These are phyloP conservation scores for Chalaropsis thielavioides DNA, from an alignment of 2,329 filamentous ascomycete species.

Conservation along the genomic window DNA sequence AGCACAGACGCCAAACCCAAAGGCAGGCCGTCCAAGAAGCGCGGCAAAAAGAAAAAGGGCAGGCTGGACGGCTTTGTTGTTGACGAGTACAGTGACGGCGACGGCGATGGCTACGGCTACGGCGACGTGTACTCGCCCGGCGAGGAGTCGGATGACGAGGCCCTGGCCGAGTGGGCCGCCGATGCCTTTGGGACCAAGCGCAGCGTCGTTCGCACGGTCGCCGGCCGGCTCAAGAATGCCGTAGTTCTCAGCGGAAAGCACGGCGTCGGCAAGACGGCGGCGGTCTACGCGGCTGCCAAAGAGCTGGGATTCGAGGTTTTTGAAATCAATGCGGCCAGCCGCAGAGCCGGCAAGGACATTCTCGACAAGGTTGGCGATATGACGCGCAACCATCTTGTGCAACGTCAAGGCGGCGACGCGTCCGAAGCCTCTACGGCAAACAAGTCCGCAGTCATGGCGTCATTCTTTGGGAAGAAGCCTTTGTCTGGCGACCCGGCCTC, in stretches of 20 bases:
- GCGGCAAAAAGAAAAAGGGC: conserved; percentile 45
- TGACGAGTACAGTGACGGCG: conserved; percentile 48
- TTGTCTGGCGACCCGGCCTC: conserved; percentile 25
- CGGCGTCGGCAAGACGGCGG: conserved; percentile 85
- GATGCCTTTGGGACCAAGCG: conserved; percentile 2
- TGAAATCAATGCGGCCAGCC: conserved; percentile 74
- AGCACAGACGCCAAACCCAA: conserved; percentile 23
- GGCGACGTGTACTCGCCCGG: not conserved
- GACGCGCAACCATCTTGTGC: conserved; percentile 85
- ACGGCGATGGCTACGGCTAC: not conserved
- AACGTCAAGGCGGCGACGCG: conserved; percentile 25
- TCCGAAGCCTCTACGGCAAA: not conserved
- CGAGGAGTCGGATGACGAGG: conserved; percentile 39
- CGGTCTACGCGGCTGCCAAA: conserved; percentile 80
- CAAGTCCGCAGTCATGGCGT: conserved; percentile 19
- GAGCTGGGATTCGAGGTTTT: conserved; percentile 90
- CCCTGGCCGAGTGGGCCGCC: conserved; percentile 9
- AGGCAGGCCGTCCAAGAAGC: conserved; percentile 25
- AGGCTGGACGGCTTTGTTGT: conserved; percentile 68
- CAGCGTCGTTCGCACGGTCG: conserved; percentile 14
- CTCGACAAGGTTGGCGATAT: conserved; percentile 90
- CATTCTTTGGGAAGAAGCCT: conserved; percentile 20
- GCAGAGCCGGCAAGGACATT: conserved; percentile 78
- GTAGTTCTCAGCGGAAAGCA: conserved; percentile 80
- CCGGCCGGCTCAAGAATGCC: conserved; percentile 49